Evolutionary conservation across 495 filamentous ascomycete genomes (phyloP), one percentile per base, ranked within the genome.

Genomic region (Talaromyces nanjingensis): DNA sequence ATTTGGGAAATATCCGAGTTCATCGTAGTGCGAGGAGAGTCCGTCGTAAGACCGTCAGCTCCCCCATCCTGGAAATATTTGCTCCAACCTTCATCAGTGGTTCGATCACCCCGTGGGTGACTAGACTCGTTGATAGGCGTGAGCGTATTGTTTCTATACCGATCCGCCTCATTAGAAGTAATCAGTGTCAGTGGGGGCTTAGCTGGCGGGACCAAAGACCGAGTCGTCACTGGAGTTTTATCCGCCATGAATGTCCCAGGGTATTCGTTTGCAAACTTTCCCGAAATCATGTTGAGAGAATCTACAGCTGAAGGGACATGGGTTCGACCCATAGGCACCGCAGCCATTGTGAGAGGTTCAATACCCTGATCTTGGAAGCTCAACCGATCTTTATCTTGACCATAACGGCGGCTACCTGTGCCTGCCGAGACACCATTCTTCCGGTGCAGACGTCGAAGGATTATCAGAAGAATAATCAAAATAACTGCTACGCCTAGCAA

Each of bases 401-500:
- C 80, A 25, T 81, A 81, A 16, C 82, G 64, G 1, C 72, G 76
- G 45, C 80, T 77, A 64, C 85, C 80, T 70, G 86, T 77, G 68
- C 77, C 74, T n/a, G 67, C 65, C 37, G 81, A 76, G 67, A 74
- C 65, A 62, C 85, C 81, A 73, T 82, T 79, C 27, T 77, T 74
- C 65, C 86, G 74, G 65, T 83, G 80, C 61, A 81, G 78, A 63
- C 86, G 87, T 68, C 86, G 83, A 11, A 98, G 74, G 29, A 89
- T 78, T 56, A 92, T 76, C 16, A 97, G 80, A 4, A 90, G 65
- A 8, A 87, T 62, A 11, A 88, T 77, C n/a, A 97, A 74, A 9
- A 97, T 71, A 1, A 88, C 72, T 16, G 84, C 87, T 56, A 89
- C 73, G 1, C 89, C 92, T 61, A 91, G 81, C 24, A 97, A 83